Conservation (phyloP, 768 basidiomycete genomes). For the Lactifluus rugatus region DNA sequence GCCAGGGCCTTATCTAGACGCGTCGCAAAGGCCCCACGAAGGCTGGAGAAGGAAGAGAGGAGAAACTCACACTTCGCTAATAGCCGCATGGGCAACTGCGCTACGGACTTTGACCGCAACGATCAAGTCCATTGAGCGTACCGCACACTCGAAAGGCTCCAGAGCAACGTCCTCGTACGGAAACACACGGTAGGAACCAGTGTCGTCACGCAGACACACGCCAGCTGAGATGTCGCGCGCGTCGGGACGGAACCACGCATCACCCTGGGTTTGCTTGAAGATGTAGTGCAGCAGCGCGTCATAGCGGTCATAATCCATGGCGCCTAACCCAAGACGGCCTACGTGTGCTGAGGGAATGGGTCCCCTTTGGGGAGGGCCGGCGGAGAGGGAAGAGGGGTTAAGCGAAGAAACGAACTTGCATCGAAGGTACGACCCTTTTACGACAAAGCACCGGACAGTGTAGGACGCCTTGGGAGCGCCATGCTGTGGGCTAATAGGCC, state of each 20-base stretch:
- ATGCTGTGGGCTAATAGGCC: neutral
- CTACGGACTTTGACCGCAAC: constrained; percentile 46
- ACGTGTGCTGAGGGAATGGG: neutral
- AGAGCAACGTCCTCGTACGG: constrained; percentile 45
- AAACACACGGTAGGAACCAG: constrained; percentile 43
- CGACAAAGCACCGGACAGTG: neutral
- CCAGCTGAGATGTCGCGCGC: constrained; percentile 39
- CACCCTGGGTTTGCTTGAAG: constrained; percentile 39
- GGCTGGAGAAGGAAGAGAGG: neutral
- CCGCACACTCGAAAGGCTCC: constrained; percentile 45
- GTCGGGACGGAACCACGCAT: constrained; percentile 46
- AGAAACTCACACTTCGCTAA: constrained; percentile 35
- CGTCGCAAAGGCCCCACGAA: neutral
- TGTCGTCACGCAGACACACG: constrained; percentile 40
- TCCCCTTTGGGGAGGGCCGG: neutral
- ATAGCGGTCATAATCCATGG: constrained; percentile 35
- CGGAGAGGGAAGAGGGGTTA: neutral
- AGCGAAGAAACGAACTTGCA: neutral
- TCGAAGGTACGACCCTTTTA: constrained; percentile 9
- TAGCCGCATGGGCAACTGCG: constrained; percentile 42
- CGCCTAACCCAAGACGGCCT: neutral
- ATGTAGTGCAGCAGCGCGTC: constrained; percentile 36
- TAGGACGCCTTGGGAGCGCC: neutral
- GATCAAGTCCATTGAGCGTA: constrained; percentile 43
- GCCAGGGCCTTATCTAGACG: neutral